A percentile compares a stretch with the other conserved stretches of the same genome.
These are phyloP conservation scores for Penicilliopsis zonata DNA, from an alignment of 495 filamentous ascomycete species.

Conservation along the genomic window DNA sequence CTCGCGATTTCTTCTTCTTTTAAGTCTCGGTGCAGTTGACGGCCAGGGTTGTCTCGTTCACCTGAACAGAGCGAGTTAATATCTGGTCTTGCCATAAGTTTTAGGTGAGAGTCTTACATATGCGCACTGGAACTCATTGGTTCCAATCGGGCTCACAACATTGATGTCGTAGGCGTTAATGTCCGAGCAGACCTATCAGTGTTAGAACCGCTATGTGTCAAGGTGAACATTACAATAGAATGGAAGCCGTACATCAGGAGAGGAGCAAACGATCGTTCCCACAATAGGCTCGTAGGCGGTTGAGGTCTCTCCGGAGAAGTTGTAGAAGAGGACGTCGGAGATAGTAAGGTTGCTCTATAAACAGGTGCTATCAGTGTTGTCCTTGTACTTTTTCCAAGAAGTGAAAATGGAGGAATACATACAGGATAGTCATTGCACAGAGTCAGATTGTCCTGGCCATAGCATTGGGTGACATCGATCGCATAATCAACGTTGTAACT, in stretches of 20 bases:
- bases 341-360: conserved; percentile 43
- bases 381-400: not conserved
- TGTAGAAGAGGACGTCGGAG: conserved; percentile 38
- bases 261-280: conserved; percentile 46
- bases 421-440: conserved; percentile 47
- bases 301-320: conserved; percentile 44
- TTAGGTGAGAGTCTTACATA: conserved; percentile 26
- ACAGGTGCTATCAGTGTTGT: not conserved
- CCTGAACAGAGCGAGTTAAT: conserved; percentile 7
- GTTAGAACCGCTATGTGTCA: not conserved
- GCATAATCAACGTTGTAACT: conserved; percentile 51
- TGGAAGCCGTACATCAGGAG: conserved; percentile 21
- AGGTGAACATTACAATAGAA: not conserved
- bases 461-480: conserved; percentile 55
- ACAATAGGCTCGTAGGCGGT: conserved; percentile 36
- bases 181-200: conserved; percentile 34
- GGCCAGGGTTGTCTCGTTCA: conserved; percentile 24
- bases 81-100: not conserved
- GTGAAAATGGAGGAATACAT: conserved; percentile 1
- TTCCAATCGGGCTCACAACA: conserved; percentile 38
- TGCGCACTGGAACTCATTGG: conserved; percentile 37
- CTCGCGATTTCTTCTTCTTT: too few relatives aligned
- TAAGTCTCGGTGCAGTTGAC: conserved; percentile 25
- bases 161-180: conserved; percentile 40
- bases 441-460: conserved; percentile 50